Percentiles rank a stretch among this genome's conserved stretches.
These are phyloP conservation scores for Fraxinus xanthoxyloides DNA, from an alignment of 305 asterid genomes.

Conservation along the genomic window DNA sequence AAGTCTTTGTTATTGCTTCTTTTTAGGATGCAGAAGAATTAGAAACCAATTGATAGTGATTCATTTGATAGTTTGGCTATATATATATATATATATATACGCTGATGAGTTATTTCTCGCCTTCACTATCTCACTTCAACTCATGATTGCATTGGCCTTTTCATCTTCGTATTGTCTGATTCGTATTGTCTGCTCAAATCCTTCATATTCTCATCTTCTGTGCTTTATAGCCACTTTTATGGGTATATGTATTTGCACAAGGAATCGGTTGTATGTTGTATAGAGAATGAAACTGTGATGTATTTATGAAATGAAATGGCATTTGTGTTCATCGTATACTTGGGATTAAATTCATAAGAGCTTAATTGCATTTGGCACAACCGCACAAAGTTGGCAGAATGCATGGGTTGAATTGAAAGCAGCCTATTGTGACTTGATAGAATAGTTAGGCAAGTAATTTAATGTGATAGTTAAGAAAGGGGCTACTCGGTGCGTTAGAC, in stretches of 20 bases:
- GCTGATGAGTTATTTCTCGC: neutral
- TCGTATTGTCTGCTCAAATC: neutral
- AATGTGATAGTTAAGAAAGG: neutral
- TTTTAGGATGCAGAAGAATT: neutral
- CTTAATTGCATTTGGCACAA: neutral
- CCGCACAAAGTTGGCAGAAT: neutral
- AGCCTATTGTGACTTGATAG: no score
- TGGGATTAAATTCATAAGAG: neutral
- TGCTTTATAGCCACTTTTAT: neutral
- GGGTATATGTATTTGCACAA: neutral
- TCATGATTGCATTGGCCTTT: neutral
- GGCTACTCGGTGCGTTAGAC: neutral
- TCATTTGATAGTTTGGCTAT: neutral
- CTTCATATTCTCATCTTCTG: neutral
- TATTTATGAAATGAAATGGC: neutral
- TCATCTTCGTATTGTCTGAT: neutral
- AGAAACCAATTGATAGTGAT: neutral
- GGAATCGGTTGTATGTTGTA: neutral
- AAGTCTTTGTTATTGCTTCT: neutral
- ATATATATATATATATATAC: neutral
- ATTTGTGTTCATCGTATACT: neutral
- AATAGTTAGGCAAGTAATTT: neutral
- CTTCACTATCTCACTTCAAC: neutral
- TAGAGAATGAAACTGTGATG: neutral
- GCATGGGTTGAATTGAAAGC: no score